Evolutionary conservation across 139 green algal species (phyloP).

Genomic region (Mesotaenium endlicherianum): DNA sequence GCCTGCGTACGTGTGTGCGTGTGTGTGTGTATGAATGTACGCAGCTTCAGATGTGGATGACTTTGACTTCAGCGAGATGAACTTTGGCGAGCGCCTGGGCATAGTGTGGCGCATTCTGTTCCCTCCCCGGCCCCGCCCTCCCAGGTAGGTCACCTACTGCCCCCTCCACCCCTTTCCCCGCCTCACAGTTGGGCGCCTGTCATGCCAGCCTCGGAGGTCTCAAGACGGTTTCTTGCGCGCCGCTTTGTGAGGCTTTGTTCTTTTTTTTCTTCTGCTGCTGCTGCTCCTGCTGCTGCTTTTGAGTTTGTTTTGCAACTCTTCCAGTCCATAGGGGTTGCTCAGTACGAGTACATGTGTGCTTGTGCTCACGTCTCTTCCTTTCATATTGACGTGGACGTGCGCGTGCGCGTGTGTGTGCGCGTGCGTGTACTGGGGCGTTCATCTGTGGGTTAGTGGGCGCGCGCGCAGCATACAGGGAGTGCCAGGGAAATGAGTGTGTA

Average conservation of each 20-base stretch:
- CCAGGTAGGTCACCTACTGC: background rate
- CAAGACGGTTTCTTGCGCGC: too few relatives aligned
- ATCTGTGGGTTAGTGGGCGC: background rate
- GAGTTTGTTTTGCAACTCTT: background rate
- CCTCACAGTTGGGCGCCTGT: too few relatives aligned
- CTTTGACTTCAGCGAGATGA: too few relatives aligned
- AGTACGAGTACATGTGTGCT: background rate
- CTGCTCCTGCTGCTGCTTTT: background rate
- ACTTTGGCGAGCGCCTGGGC: background rate
- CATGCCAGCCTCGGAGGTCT: too few relatives aligned
- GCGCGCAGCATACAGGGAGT: background rate
- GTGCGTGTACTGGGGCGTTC: background rate
- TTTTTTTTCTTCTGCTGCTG: background rate
- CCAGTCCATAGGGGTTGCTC: background rate
- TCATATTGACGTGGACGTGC: background rate
- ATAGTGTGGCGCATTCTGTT: conserved; percentile 13
- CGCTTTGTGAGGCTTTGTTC: background rate
- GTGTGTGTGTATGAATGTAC: too few relatives aligned
- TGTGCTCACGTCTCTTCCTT: background rate
- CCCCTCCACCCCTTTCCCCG: too few relatives aligned
- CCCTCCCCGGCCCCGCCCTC: background rate
- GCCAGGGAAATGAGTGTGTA: background rate
- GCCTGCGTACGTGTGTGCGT: too few relatives aligned
- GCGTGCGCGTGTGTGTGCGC: background rate
- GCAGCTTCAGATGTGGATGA: too few relatives aligned